These are phyloP conservation scores for Candida multigemmis DNA, from an alignment of 805 yeast genomes.

Conservation along the genomic window DNA sequence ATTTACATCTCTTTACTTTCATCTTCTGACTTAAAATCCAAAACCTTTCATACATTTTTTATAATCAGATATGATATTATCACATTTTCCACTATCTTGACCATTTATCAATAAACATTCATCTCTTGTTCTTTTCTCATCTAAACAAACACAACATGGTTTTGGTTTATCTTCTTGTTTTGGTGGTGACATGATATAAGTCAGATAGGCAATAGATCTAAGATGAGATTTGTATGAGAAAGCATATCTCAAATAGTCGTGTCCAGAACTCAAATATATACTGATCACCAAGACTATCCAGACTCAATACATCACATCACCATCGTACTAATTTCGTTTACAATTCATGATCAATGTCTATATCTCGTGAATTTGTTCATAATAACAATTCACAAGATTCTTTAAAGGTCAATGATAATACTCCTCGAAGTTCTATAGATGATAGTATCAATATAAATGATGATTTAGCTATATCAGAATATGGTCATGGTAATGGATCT, in stretches of 20 bases:
- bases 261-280: too few relatives aligned
- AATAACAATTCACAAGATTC: too few relatives aligned
- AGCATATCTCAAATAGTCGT: too few relatives aligned
- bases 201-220: too few relatives aligned
- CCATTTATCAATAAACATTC: constrained; percentile 81
- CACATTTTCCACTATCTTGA: constrained; percentile 76
- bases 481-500: constrained; percentile 8
- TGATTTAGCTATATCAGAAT: constrained; percentile 20
- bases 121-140: constrained; percentile 74
- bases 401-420: neutral
- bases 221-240: too few relatives aligned
- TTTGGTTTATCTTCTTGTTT: constrained; percentile 52
- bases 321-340: too few relatives aligned
- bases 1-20: constrained; percentile 6
- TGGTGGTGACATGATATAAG: too few relatives aligned
- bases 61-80: constrained; percentile 59
- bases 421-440: constrained; percentile 9
- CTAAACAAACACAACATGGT: constrained; percentile 94
- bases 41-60: constrained; percentile 86
- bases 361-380: too few relatives aligned
- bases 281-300: too few relatives aligned
- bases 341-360: too few relatives aligned
- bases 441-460: constrained; percentile 21
- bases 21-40: constrained; percentile 71
- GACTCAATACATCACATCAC: too few relatives aligned